phyloP scores from a whole-genome alignment of 73 alveolate species.

The Symbiodinium pilosum region DNA sequence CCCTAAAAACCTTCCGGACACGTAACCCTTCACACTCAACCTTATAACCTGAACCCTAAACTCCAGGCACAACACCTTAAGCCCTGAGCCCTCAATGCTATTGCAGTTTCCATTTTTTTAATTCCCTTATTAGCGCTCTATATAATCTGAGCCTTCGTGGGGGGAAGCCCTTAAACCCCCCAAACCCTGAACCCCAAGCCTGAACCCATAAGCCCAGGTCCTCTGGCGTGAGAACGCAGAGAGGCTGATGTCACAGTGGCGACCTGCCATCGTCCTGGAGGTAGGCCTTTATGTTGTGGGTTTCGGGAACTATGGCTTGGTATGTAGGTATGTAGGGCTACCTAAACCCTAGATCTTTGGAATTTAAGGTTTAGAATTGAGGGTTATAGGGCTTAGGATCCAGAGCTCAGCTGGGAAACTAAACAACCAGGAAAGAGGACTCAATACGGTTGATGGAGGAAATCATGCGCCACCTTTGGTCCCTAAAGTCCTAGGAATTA shows the following conservation, averaged over 20 bases:
- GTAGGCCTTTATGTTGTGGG: constrained; percentile 2
- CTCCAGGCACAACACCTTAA: not conserved
- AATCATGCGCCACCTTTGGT: too few species aligned
- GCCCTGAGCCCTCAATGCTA: not conserved
- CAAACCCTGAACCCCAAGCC: not conserved
- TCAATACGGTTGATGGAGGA: too few species aligned
- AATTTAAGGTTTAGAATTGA: not conserved
- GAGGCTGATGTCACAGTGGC: constrained; percentile 82
- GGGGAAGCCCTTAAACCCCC: not conserved
- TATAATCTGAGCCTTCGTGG: too few species aligned
- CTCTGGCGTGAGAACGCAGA: constrained; percentile 94
- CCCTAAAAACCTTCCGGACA: too few species aligned
- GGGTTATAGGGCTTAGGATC: not conserved
- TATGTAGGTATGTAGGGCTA: not conserved
- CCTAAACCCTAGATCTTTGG: not conserved
- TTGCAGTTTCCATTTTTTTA: not conserved
- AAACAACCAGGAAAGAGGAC: too few species aligned
- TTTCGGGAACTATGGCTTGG: not conserved
- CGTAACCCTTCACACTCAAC: too few species aligned
- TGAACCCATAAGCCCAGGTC: too few species aligned
- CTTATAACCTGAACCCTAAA: too few species aligned
- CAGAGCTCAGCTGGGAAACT: too few species aligned
- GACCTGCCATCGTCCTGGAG: constrained; percentile 80
- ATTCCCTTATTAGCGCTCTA: not conserved
- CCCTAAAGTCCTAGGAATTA: too few species aligned